These are phyloP conservation scores for Lactarius evosmus DNA, from an alignment of 768 basidiomycete genomes.

Conservation along the genomic window DNA sequence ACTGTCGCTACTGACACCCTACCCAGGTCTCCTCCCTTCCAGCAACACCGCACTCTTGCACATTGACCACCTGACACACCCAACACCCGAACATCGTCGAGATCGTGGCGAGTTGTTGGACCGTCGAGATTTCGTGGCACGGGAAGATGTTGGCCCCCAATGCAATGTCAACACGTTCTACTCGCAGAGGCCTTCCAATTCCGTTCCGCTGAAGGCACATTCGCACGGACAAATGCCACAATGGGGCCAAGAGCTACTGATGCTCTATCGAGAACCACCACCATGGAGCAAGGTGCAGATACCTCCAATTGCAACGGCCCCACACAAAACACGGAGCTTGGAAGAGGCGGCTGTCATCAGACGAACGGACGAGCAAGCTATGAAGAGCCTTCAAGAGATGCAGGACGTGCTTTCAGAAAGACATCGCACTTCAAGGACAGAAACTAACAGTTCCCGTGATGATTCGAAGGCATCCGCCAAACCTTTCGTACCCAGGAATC, in stretches of 20 bases:
- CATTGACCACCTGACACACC: constrained; percentile 23
- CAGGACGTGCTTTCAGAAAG: constrained; percentile 13
- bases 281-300: constrained; percentile 19
- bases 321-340: background rate
- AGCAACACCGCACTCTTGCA: constrained; percentile 17
- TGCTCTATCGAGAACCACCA: constrained; percentile 27
- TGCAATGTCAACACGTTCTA: constrained; percentile 14
- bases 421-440: background rate
- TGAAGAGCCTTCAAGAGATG: constrained; percentile 6
- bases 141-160: background rate
- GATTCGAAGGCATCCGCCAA: background rate
- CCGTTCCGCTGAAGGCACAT: background rate
- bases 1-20: constrained; percentile 13
- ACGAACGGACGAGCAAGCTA: background rate
- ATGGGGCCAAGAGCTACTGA: constrained; percentile 25
- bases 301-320: constrained; percentile 1
- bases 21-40: constrained; percentile 19
- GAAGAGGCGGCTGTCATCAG: background rate
- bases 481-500: constrained; percentile 4
- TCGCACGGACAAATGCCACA: background rate
- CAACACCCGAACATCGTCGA: background rate
- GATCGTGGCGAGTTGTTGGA: background rate
- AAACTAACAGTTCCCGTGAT: background rate
- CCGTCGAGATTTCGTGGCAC: background rate
- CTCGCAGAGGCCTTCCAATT: background rate